Base-by-base conservation (phyloP, 2,329 filamentous ascomycete genomes). In the Alternaria burnsii region DNA sequence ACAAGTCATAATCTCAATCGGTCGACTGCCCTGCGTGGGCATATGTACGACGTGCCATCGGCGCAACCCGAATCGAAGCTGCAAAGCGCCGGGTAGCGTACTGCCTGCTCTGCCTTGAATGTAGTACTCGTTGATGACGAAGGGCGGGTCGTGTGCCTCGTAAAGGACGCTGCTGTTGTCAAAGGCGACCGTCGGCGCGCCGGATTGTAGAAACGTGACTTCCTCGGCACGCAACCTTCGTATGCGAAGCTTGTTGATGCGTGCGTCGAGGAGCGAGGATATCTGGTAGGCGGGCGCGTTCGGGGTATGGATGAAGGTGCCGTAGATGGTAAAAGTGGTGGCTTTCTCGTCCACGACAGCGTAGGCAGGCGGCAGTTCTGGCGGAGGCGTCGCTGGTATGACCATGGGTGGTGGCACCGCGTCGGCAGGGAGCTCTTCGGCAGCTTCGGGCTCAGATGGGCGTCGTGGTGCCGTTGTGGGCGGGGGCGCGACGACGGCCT, bases 251-350 rank as follows among this genome's bases (percentile, higher is more conserved):
- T 52, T 63, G 12, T 65, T 53, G 7, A 66, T 60, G 58, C 61
- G 64, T 28, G 66, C 58, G 51, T 66, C 65, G 54, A 74, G 71
- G 9, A 72, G 59, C 1, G 66, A 68, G 22, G 69, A 71, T n/a
- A 74, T 59, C 9, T 74, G 72, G 54, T 73, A 74, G 55, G 65
- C 68, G 16, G 71, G 70, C 32, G 64, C 65, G 4, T 61, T 52
- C 14, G 68, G 65, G 1, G 62, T 71, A 55, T 72, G 66, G 36
- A 73, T 71, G 59, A 74, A 71, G 18, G 71, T 74, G 26, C 66
- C 66, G 56, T 65, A 64, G 38, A 74, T 68, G 26, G 59, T 63
- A 41, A 68, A 74, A 8, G 59, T 68, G 7, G 71, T 73, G 38
- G 70, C 64, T 41, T 64, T 62, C 3, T 63, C 41, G 53, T 71